A percentile compares a stretch with the other conserved stretches of the same genome.
phyloP scores from a whole-genome alignment of 2,329 filamentous ascomycete genomes.

The Microcera coccophila region DNA sequence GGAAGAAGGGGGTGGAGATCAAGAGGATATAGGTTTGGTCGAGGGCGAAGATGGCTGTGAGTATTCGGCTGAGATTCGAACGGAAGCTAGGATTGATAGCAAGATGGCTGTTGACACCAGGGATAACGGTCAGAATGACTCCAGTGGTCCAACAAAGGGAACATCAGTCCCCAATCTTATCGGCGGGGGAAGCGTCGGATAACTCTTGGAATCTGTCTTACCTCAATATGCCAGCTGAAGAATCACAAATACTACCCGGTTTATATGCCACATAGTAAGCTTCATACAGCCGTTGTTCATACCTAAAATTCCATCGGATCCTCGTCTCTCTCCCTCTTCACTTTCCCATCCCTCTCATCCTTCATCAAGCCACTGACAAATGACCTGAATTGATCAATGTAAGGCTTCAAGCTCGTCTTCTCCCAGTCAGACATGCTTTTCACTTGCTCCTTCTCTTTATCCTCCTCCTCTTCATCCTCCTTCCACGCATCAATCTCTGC shows the following conservation, averaged over 20 bases:
- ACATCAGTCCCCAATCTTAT: too few species aligned
- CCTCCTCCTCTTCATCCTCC: conserved; percentile 40
- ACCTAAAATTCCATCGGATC: conserved; percentile 51
- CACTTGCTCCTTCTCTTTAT: conserved; percentile 28
- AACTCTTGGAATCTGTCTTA: conserved; percentile 14
- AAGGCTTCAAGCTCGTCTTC: conserved; percentile 92
- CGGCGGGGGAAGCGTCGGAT: neutral
- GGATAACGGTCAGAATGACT: too few species aligned
- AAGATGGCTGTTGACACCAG: conserved; percentile 3
- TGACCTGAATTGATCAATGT: conserved; percentile 80
- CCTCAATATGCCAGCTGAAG: conserved; percentile 18
- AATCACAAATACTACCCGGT: conserved; percentile 1
- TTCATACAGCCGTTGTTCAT: conserved; percentile 8
- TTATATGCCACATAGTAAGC: conserved; percentile 10
- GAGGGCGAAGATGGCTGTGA: neutral
- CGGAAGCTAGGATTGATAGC: too few species aligned
- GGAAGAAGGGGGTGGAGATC: conserved; percentile 26
- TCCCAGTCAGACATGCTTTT: conserved; percentile 75
- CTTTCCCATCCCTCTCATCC: conserved; percentile 59
- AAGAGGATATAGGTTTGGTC: conserved; percentile 24
- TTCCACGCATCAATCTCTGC: conserved; percentile 83
- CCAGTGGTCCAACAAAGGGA: too few species aligned
- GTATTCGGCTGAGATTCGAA: too few species aligned
- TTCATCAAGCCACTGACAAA: conserved; percentile 78
- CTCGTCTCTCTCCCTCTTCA: conserved; percentile 56